Conservation (phyloP, 371 early-diverging fungal species). For the Mucor velutinosus region DNA sequence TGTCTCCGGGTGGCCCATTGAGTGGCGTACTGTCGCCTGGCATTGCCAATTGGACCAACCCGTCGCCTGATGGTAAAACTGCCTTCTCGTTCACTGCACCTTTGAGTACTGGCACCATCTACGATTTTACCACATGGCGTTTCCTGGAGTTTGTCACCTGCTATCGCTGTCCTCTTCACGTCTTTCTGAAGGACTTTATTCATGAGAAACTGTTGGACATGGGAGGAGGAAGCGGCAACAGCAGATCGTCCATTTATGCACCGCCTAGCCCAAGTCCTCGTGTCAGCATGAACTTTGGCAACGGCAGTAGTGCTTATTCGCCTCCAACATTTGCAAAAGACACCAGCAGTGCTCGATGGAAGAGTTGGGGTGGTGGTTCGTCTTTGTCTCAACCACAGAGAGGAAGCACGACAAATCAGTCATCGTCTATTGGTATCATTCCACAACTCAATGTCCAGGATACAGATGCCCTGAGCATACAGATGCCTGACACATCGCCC, state of each 20-base stretch:
- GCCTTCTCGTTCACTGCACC: conserved; percentile 20
- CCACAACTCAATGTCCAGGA: conserved; percentile 15
- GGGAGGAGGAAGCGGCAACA: conserved; percentile 4
- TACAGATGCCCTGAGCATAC: not conserved
- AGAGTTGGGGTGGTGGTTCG: conserved; percentile 32
- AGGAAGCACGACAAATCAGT: not conserved
- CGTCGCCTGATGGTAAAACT: conserved; percentile 6
- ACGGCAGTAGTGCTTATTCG: not conserved
- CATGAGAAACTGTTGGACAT: conserved; percentile 44
- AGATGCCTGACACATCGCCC: not conserved
- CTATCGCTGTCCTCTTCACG: conserved; percentile 52
- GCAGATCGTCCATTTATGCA: conserved; percentile 13
- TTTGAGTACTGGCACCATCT: conserved; percentile 19
- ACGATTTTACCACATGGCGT: conserved; percentile 60
- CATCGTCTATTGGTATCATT: conserved; percentile 1
- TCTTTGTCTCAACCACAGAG: not conserved
- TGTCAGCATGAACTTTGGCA: conserved; percentile 7
- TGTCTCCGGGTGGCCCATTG: conserved; percentile 21
- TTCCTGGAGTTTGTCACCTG: conserved; percentile 57
- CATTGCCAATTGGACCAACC: not conserved
- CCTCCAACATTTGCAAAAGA: not conserved
- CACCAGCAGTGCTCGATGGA: conserved; percentile 19
- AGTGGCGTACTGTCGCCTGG: conserved; percentile 10
- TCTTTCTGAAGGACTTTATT: conserved; percentile 54
- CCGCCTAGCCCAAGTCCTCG: conserved; percentile 19